phyloP scores from a whole-genome alignment of 208 protist species.

The Trypanosoma platydactyli region DNA sequence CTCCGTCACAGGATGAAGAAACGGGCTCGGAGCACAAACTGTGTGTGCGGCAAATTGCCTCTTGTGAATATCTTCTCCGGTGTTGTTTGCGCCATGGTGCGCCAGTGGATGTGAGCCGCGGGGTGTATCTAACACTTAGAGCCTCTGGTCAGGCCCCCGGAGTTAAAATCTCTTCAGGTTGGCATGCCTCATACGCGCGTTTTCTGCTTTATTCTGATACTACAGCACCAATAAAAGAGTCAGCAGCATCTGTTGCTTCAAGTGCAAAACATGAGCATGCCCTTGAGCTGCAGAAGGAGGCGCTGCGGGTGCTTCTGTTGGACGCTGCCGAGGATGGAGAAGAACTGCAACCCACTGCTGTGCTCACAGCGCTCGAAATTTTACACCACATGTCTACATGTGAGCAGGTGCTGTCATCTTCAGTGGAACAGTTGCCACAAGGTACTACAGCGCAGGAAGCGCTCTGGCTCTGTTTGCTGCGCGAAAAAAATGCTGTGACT shows the following conservation, averaged over 20 bases:
- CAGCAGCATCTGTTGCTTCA: neutral
- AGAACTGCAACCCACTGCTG: conserved; percentile 1
- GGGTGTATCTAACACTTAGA: conserved; percentile 22
- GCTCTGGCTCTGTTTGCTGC: conserved; percentile 9
- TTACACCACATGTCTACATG: conserved; percentile 14
- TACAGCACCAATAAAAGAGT: neutral
- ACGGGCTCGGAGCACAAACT: too few species aligned
- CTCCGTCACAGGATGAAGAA: neutral
- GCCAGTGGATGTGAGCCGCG: conserved; percentile 19
- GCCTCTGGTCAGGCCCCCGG: neutral
- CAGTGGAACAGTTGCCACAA: neutral
- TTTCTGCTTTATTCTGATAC: neutral
- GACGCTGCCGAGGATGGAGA: conserved; percentile 23
- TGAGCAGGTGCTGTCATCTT: neutral
- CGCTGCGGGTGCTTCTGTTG: conserved; percentile 25
- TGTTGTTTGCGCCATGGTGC: conserved; percentile 24
- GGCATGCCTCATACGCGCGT: conserved; percentile 19
- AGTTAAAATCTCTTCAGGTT: neutral
- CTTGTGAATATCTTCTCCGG: conserved; percentile 18
- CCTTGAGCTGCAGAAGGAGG: conserved; percentile 20
- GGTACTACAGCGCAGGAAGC: neutral
- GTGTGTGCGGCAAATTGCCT: neutral
- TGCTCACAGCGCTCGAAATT: conserved; percentile 23
- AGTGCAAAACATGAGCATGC: neutral
- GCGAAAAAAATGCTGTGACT: conserved; percentile 1